Base-by-base conservation (phyloP, 495 filamentous ascomycete genomes). In the Aspergillus cavernicola region DNA sequence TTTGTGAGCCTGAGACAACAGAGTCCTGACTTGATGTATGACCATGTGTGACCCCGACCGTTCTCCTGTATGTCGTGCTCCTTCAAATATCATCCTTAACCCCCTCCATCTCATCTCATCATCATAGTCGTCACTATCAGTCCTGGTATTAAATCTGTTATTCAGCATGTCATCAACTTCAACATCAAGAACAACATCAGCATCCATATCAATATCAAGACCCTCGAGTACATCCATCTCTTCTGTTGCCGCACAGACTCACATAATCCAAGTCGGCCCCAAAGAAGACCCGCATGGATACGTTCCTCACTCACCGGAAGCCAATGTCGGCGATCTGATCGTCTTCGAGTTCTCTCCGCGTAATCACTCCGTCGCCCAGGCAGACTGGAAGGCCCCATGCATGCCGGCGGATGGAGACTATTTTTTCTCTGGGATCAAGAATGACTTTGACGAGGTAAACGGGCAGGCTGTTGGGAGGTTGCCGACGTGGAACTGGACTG, bases 281-380 rank as follows among this genome's bases (percentile, higher is more conserved):
- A 71, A 66, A 20, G 52, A 69, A 1, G 57, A 65, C 40, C 79
- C 76, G 4, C 64, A 79, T 23, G 62, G 61, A 26, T 86, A 80
- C 61, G 68, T 70, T 6, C 83, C 83, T 3, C 65, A 78, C 40
- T 76, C 67, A 44, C 61, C 83, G 52, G 69, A 67, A 3, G 82
- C 80, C 3, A 65, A 69, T 5, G 59, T 72, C 4, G 82, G 81
- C 22, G 81, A 84, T 42, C 66, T 73, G 0, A 64, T 88, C 46
- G 72, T 77, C 11, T 88, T 84, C 57, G 65, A 77, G 48, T 88
- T 85, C 68, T 85, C 80, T 53, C 75, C 82, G 1, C 66, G 75
- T 55, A 85, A 84, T 52, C 85, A 87, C 60, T 81, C 80, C 4
- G 82, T 86, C 22, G 74, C 75, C 4, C 76, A 84, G 48, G 77